Evolutionary conservation across 192 early-diverging fungal genomes (phyloP), one percentile per base, ranked within the genome.

Genomic region (Martensiomyces pterosporus): DNA sequence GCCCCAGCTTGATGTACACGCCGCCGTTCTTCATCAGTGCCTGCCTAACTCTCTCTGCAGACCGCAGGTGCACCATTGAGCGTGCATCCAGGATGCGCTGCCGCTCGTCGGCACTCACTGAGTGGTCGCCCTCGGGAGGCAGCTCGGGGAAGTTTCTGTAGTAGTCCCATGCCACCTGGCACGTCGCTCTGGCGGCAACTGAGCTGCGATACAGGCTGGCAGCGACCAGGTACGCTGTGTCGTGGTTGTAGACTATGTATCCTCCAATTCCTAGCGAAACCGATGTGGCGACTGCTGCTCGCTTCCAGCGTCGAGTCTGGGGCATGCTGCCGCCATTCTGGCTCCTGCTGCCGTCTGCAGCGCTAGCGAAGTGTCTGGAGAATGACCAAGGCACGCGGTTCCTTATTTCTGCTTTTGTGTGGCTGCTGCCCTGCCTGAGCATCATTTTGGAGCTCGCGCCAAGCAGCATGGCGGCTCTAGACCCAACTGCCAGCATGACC

Each of bases 1-100:
- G 91, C 0, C 90, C 88, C n/a, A 94, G 68, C 49, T 94, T 94
- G 55, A 94, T 85, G 60, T 91, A 94, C 9, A 91, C 79, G 4
- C 91, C 91, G 25, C 87, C 89, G 42, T 86, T 83, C 33, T 54
- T 66, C 58, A 79, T 74, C 43, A 86, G 77, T 13, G 85, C 76
- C 10, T 57, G 38, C 23, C 82, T 60, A 13, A 94, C 66, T 21
- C 79, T 48, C 34, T 87, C 67, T 0, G 91, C 90, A 14, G 76
- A 72, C n/a, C 85, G 67, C 52, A 71, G 33, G 63, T 94, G 90
- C 43, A 82, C 82, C 3, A 49, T 51, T 3, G 60, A 73, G 14
- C 73, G 56, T 24, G 15, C 24, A 9, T 29, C 47, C 19, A 52
- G 40, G 22, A 65, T 53, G 26, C 27, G 48, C 39, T 35, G 39